Evolutionary conservation across 1,284 basidiomycete genomes (phyloP).

Genomic region (Sporisorium reilianum): DNA sequence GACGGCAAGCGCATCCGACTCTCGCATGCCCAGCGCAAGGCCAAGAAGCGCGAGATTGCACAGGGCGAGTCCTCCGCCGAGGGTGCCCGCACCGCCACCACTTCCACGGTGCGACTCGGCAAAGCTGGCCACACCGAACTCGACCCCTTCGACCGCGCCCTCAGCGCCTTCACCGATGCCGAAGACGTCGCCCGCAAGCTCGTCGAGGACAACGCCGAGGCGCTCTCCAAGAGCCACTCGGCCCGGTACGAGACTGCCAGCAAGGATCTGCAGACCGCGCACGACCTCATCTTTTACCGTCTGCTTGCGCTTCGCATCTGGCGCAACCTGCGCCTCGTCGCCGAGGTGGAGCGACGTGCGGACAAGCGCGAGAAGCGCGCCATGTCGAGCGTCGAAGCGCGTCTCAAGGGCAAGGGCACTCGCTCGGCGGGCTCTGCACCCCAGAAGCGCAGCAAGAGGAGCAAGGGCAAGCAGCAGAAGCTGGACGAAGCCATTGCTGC

Average conservation of each 20-base stretch:
- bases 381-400: conserved; percentile 41
- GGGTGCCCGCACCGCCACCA: conserved; percentile 30
- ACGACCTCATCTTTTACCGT: conserved; percentile 66
- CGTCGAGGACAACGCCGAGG: conserved; percentile 65
- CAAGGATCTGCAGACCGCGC: conserved; percentile 62
- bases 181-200: conserved; percentile 61
- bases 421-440: conserved; percentile 9
- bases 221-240: conserved; percentile 65
- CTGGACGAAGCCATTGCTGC: conserved; percentile 18
- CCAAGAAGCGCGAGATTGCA: conserved; percentile 57
- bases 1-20: conserved; percentile 52
- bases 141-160: conserved; percentile 66
- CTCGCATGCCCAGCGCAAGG: conserved; percentile 64
- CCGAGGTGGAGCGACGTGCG: conserved; percentile 60
- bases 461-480: conserved; percentile 43
- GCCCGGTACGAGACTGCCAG: conserved; percentile 65
- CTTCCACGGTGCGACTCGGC: conserved; percentile 30
- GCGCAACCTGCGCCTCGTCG: conserved; percentile 60
- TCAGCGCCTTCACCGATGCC: conserved; percentile 65
- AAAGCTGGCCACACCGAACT: conserved; percentile 54
- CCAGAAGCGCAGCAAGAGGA: conserved; percentile 30
- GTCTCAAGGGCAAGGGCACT: conserved; percentile 32
- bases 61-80: conserved; percentile 29
- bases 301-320: conserved; percentile 62
- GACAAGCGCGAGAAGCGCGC: conserved; percentile 62